phyloP scores from a whole-genome alignment of 1,139 yeast genomes.

The Arxiozyma telluris region DNA sequence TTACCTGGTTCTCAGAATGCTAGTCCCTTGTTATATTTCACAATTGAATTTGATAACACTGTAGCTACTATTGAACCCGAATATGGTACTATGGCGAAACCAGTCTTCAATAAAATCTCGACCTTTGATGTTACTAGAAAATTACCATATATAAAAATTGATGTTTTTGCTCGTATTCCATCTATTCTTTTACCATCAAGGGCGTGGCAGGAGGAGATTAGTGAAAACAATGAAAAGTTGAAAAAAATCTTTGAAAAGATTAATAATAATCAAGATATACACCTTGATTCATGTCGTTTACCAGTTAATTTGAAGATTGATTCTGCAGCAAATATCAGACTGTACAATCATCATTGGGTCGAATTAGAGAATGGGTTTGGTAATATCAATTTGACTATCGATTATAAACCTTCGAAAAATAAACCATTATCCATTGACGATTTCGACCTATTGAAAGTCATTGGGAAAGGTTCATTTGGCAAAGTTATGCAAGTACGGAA shows the following conservation, averaged over 20 bases:
- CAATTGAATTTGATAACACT: constrained; percentile 72
- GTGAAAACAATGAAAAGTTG: constrained; percentile 21
- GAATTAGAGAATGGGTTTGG: constrained; percentile 33
- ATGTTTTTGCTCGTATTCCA: constrained; percentile 70
- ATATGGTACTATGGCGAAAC: constrained; percentile 54
- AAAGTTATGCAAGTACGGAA: constrained; percentile 98
- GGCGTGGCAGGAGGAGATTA: constrained; percentile 31
- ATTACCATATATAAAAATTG: constrained; percentile 50
- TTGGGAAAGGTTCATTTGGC: constrained; percentile 97
- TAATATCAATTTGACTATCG: constrained; percentile 55
- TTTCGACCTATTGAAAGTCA: constrained; percentile 84
- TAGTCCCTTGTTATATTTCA: constrained; percentile 55
- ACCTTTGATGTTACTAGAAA: constrained; percentile 80
- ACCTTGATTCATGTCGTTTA: constrained; percentile 30
- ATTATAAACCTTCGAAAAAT: constrained; percentile 65
- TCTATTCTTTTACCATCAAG: constrained; percentile 48
- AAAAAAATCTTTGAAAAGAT: constrained; percentile 32
- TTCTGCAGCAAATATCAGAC: constrained; percentile 33
- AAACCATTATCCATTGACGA: constrained; percentile 78
- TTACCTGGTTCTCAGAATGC: constrained; percentile 43
- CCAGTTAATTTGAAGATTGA: constrained; percentile 33
- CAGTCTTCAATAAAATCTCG: constrained; percentile 79
- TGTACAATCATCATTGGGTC: constrained; percentile 43
- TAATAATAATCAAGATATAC: constrained; percentile 35
- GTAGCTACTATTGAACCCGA: constrained; percentile 78